Evolutionary conservation across 805 yeast genomes (phyloP).

Genomic region (Teunomyces atbi): DNA sequence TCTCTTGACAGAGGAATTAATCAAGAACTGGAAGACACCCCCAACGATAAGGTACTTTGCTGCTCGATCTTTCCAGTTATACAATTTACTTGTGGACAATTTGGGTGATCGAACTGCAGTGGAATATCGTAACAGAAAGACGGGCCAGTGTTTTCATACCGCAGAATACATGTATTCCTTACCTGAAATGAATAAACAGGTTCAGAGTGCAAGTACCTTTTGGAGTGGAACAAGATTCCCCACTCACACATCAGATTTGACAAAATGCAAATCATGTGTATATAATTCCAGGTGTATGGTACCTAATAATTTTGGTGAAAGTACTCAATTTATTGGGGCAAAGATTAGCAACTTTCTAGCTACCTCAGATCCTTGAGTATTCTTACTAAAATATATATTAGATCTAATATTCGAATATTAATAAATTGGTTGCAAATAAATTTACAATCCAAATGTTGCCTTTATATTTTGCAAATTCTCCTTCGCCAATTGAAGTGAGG

Average conservation of each 20-base stretch:
- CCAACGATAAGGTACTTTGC: constrained; percentile 58
- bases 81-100: constrained; percentile 31
- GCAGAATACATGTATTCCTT: constrained; percentile 38
- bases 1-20: constrained; percentile 25
- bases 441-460: constrained; percentile 13
- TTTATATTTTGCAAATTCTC: constrained; percentile 33
- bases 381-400: not conserved
- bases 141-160: constrained; percentile 37
- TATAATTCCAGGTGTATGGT: constrained; percentile 31
- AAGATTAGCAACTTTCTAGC: not conserved
- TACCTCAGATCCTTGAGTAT: not conserved
- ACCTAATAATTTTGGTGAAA: constrained; percentile 7
- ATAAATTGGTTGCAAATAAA: not conserved
- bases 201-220: constrained; percentile 39
- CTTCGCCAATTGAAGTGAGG: constrained; percentile 39
- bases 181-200: constrained; percentile 22
- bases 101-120: constrained; percentile 45
- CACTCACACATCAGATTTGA: constrained; percentile 35
- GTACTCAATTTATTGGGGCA: not conserved
- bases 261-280: constrained; percentile 55
- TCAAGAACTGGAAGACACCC: constrained; percentile 49
- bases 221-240: constrained; percentile 64
- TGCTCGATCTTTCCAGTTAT: constrained; percentile 51
- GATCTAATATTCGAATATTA: not conserved
- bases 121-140: constrained; percentile 46